phyloP scores from a whole-genome alignment of 2,329 filamentous ascomycete genomes.

The Ophiostoma piceae region DNA sequence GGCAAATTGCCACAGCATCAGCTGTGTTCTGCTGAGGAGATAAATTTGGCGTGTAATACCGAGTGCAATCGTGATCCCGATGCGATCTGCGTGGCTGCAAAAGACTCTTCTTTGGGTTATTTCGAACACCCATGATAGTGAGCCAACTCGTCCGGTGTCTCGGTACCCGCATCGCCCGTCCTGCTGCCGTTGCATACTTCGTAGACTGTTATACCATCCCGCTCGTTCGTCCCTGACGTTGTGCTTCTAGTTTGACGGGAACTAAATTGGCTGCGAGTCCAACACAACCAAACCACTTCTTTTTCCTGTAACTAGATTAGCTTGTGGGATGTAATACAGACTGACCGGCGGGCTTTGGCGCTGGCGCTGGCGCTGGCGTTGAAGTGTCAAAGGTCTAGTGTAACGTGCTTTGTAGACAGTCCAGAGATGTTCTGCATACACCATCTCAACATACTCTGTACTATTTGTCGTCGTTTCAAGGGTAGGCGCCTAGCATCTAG shows the following conservation, averaged over 20 bases:
- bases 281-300: neutral
- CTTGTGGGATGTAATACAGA: neutral
- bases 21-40: neutral
- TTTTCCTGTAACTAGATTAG: neutral
- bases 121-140: neutral
- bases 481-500: neutral
- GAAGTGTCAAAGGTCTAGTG: neutral
- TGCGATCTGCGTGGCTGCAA: neutral
- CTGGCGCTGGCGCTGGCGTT: conserved; percentile 20
- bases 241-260: neutral
- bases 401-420: neutral
- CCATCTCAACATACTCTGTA: neutral
- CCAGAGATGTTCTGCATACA: neutral
- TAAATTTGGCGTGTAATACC: neutral
- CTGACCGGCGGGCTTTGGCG: neutral
- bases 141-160: neutral
- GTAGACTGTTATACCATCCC: neutral
- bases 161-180: neutral
- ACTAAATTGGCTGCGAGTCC: neutral
- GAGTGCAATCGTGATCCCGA: neutral
- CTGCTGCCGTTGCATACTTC: neutral
- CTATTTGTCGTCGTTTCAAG: neutral
- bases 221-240: neutral
- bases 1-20: neutral
- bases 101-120: neutral